Conservation (phyloP, 345 rosid species). For the Lumnitzera racemosa region DNA sequence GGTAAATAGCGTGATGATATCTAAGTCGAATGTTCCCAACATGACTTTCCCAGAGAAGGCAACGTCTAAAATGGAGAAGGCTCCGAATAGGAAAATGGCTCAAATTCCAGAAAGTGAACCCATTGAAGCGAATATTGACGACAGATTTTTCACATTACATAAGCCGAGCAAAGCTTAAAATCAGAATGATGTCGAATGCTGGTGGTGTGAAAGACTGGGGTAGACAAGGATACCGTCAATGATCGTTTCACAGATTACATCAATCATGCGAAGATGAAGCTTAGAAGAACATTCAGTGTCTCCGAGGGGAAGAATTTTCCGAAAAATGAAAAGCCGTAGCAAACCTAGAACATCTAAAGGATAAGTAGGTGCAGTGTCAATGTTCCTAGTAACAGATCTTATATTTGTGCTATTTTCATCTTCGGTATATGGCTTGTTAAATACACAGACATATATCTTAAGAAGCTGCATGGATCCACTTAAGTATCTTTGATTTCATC, state of each 20-base stretch:
- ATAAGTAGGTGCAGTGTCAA: too few species aligned
- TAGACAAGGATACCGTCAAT: constrained; percentile 3
- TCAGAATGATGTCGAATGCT: constrained; percentile 11
- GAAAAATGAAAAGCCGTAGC: constrained; percentile 6
- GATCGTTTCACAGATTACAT: constrained; percentile 24
- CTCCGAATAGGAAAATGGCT: not conserved
- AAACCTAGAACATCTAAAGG: not conserved
- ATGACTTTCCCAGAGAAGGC: not conserved
- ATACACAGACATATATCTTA: too few species aligned
- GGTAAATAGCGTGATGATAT: too few species aligned
- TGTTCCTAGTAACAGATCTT: too few species aligned
- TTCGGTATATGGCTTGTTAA: too few species aligned
- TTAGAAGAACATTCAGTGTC: constrained; percentile 16
- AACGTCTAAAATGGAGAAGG: not conserved
- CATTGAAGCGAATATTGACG: constrained; percentile 11
- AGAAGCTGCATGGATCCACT: too few species aligned
- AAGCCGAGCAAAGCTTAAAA: constrained; percentile 15
- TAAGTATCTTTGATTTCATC: too few species aligned
- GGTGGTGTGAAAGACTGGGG: constrained; percentile 9
- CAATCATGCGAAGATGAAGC: constrained; percentile 16
- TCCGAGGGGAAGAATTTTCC: constrained; percentile 10
- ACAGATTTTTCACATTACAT: constrained; percentile 20
- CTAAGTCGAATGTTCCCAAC: too few species aligned
- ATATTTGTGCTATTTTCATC: too few species aligned
- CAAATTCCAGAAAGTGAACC: not conserved